These are phyloP conservation scores for Tritrichomonas musculus DNA, from an alignment of 208 protist genomes.

Conservation along the genomic window DNA sequence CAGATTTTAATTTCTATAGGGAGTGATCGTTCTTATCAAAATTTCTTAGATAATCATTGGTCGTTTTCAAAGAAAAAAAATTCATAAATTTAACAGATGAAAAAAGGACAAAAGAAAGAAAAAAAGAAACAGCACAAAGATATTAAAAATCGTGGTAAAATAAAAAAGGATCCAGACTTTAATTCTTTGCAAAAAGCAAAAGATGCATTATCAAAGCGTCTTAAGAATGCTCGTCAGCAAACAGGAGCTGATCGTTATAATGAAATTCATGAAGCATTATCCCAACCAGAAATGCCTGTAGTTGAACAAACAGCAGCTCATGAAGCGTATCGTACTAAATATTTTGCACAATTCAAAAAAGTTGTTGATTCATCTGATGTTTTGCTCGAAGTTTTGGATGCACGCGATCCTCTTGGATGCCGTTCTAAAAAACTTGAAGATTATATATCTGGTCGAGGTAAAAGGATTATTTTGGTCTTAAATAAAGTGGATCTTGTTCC, in stretches of 20 bases:
- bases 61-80: too few species aligned
- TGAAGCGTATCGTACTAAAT: background rate
- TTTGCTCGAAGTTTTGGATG: slow-evolving; percentile 44
- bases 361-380: slow-evolving; percentile 38
- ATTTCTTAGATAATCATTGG: too few species aligned
- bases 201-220: background rate
- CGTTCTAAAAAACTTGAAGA: slow-evolving; percentile 36
- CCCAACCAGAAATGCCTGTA: background rate
- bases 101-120: background rate
- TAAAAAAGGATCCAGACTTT: slow-evolving; percentile 10
- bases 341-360: slow-evolving; percentile 33
- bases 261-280: background rate
- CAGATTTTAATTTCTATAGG: too few species aligned
- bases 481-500: slow-evolving; percentile 55
- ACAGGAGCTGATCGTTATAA: background rate
- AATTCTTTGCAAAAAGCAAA: background rate
- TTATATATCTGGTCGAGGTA: slow-evolving; percentile 33
- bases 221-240: background rate
- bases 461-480: slow-evolving; percentile 47
- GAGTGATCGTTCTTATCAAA: too few species aligned
- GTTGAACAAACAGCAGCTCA: slow-evolving; percentile 21
- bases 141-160: background rate
- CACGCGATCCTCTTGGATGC: slow-evolving; percentile 46
- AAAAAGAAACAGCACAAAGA: background rate
- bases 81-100: too few species aligned